Evolutionary conservation across 306 rosid genomes (phyloP).

Genomic region (Astragalus glycyphyllos): DNA sequence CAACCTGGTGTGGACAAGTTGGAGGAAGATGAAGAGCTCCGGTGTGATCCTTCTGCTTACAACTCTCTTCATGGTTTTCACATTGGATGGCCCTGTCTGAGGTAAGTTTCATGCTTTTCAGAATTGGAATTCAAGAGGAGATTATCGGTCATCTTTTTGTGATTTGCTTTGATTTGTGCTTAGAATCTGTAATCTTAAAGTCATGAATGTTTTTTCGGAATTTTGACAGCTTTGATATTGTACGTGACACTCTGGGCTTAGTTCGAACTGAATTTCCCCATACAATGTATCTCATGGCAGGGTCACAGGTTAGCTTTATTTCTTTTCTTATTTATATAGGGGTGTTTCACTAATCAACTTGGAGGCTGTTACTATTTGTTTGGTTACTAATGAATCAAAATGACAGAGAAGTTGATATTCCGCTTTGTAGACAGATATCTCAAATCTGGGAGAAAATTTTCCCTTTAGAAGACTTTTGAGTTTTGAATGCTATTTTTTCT

Average conservation of each 20-base stretch:
- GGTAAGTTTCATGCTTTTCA: constrained; percentile 47
- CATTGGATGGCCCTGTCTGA: constrained; percentile 91
- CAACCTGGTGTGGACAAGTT: constrained; percentile 94
- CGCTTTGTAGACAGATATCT: constrained; percentile 2
- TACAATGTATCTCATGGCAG: constrained; percentile 76
- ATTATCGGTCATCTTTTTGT: not conserved
- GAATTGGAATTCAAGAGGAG: constrained; percentile 5
- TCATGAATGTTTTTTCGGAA: constrained; percentile 40
- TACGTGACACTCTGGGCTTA: constrained; percentile 75
- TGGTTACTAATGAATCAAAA: constrained; percentile 10
- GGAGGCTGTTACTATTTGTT: constrained; percentile 4
- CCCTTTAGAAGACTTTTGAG: not conserved
- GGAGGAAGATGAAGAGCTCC: constrained; percentile 98
- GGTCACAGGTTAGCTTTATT: constrained; percentile 79
- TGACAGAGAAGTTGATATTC: constrained; percentile 8
- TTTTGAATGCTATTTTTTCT: not conserved
- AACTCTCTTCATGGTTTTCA: constrained; percentile 90
- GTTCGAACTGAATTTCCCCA: constrained; percentile 87
- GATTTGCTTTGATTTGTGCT: constrained; percentile 17
- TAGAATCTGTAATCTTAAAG: not conserved
- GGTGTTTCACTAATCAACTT: constrained; percentile 7
- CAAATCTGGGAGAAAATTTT: not conserved
- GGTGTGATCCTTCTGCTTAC: constrained; percentile 92
- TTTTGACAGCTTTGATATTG: constrained; percentile 83
- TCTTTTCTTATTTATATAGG: not conserved